A percentile compares a stretch with the other conserved stretches of the same genome.
phyloP scores from a whole-genome alignment of 257 asterid genomes.

The Solanum tarapatanum region DNA sequence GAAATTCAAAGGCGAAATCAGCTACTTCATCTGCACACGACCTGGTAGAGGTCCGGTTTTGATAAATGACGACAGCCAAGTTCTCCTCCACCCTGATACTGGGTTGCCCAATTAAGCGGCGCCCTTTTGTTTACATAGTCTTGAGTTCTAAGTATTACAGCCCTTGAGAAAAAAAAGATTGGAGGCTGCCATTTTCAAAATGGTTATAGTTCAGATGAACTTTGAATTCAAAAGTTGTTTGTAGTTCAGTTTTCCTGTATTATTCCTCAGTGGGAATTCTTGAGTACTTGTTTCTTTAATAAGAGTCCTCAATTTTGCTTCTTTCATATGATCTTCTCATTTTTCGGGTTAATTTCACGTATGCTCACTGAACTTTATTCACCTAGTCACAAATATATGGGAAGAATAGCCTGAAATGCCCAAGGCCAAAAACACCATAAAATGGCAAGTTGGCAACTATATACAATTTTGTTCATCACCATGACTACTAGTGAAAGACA shows the following conservation, averaged over 20 bases:
- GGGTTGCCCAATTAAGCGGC: constrained; percentile 59
- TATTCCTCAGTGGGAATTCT: neutral
- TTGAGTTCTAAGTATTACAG: neutral
- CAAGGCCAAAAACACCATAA: neutral
- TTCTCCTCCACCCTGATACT: constrained; percentile 63
- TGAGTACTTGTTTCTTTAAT: neutral
- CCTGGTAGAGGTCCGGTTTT: constrained; percentile 68
- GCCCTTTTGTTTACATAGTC: neutral
- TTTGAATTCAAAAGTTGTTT: neutral
- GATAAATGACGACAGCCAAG: constrained; percentile 50
- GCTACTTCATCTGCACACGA: constrained; percentile 60
- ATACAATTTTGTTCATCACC: neutral
- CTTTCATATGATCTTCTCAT: neutral
- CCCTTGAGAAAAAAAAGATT: neutral
- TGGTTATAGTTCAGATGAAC: neutral
- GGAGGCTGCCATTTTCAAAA: neutral
- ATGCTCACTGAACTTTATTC: neutral
- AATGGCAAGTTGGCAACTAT: neutral
- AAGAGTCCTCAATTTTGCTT: neutral
- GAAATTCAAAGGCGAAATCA: constrained; percentile 61
- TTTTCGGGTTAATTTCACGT: neutral
- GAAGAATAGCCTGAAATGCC: neutral
- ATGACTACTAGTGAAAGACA: neutral
- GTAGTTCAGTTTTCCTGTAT: neutral
- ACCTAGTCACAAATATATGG: too few species aligned